Percentiles rank a stretch among this genome's conserved stretches.
Evolutionary conservation across 179 eudicot species (phyloP).

Genomic region (Pouteria campechiana): DNA sequence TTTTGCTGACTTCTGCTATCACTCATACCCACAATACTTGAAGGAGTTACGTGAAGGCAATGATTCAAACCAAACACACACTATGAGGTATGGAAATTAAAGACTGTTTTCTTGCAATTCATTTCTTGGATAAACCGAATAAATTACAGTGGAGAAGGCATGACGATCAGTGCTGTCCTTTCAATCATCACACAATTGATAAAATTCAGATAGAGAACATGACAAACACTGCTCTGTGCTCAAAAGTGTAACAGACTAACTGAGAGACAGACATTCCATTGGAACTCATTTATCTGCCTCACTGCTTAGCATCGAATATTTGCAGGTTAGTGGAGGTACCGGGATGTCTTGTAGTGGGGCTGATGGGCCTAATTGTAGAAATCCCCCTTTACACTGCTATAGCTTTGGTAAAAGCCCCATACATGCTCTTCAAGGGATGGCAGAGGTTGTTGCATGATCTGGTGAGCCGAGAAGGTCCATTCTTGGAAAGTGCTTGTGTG

Average conservation of each 20-base stretch:
- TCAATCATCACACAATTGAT: too few species aligned
- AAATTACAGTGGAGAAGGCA: too few species aligned
- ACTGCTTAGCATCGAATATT: background rate
- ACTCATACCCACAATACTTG: conserved; percentile 67
- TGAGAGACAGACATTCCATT: background rate
- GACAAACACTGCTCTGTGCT: too few species aligned
- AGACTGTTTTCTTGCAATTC: background rate
- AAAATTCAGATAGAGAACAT: too few species aligned
- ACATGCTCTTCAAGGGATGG: conserved; percentile 87
- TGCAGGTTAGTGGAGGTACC: conserved; percentile 84
- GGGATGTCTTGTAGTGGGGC: conserved; percentile 62
- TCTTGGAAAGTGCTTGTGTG: conserved; percentile 89
- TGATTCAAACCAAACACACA: conserved; percentile 34
- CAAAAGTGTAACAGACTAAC: too few species aligned
- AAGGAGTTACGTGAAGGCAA: conserved; percentile 61
- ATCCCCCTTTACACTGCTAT: conserved; percentile 69
- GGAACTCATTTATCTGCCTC: background rate
- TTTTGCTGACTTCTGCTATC: conserved; percentile 77
- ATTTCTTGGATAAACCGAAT: too few species aligned
- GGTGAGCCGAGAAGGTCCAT: conserved; percentile 83
- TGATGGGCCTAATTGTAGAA: conserved; percentile 63
- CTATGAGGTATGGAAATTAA: conserved; percentile 45
- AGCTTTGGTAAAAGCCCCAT: conserved; percentile 74
- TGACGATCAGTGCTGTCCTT: too few species aligned
- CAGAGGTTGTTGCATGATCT: conserved; percentile 75